Evolutionary conservation across 2,329 filamentous ascomycete species (phyloP).

Genomic region (Alternaria sp.): DNA sequence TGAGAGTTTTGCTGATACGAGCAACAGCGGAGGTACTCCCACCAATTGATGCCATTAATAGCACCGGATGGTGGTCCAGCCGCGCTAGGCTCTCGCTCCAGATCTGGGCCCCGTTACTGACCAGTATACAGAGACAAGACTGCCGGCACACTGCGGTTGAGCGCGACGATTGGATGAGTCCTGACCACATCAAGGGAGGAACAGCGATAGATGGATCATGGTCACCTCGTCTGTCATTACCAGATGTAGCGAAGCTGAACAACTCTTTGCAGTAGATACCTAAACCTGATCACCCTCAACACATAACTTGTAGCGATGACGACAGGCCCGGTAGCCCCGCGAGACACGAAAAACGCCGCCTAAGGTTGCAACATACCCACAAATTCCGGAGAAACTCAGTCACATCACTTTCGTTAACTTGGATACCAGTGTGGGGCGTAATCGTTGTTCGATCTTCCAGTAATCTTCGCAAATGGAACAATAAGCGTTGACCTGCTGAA

Average conservation of each 20-base stretch:
- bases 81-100: background rate
- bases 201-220: background rate
- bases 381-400: background rate
- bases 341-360: background rate
- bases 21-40: background rate
- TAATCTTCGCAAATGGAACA: background rate
- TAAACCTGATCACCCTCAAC: background rate
- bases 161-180: background rate
- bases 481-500: background rate
- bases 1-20: background rate
- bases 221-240: background rate
- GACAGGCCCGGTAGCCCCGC: background rate
- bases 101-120: background rate
- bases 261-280: background rate
- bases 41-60: conserved; percentile 1
- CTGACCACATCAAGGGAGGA: background rate
- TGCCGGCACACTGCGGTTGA: background rate
- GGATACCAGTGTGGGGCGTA: background rate
- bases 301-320: background rate
- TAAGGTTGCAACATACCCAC: background rate
- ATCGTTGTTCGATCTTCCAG: background rate
- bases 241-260: background rate
- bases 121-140: background rate
- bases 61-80: conserved; percentile 1
- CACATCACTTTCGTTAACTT: background rate